Conservation (phyloP, 2,329 filamentous ascomycete genomes). For the Zalaria obscura region DNA sequence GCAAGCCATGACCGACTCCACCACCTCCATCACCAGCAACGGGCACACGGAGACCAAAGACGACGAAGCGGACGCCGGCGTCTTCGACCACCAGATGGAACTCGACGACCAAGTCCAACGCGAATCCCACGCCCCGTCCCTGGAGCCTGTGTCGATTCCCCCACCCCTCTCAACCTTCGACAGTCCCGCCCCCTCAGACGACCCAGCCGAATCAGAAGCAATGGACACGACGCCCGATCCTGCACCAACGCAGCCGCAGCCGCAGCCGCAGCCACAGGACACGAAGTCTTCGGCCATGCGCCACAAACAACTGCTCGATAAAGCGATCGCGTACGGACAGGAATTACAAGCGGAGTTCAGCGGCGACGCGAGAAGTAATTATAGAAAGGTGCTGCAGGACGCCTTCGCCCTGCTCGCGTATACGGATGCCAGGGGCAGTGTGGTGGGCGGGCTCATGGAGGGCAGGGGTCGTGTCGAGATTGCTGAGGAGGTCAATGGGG, state of each 20-base stretch:
- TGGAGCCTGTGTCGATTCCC: constrained; percentile 2
- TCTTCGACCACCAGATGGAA: constrained; percentile 42
- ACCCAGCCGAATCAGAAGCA: constrained; percentile 11
- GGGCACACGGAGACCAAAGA: constrained; percentile 8
- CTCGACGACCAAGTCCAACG: constrained; percentile 36
- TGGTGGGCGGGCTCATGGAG: constrained; percentile 67
- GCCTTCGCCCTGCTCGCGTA: constrained; percentile 87
- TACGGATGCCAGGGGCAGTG: constrained; percentile 60
- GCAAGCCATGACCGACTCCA: constrained; percentile 8
- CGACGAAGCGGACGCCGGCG: constrained; percentile 12
- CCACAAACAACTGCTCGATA: constrained; percentile 42
- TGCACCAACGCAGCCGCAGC: background rate
- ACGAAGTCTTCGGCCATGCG: constrained; percentile 8
- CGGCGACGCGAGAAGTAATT: constrained; percentile 53
- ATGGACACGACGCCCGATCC: constrained; percentile 18
- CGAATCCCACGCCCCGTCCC: constrained; percentile 8
- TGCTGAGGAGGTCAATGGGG: constrained; percentile 86
- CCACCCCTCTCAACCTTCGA: background rate
- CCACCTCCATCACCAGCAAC: constrained; percentile 16
- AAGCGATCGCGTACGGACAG: constrained; percentile 68
- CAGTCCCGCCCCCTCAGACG: background rate
- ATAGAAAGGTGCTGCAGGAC: constrained; percentile 61
- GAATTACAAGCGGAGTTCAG: constrained; percentile 65
- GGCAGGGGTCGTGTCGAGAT: constrained; percentile 59
- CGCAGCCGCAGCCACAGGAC: background rate